These are phyloP conservation scores for Rosa rugosa DNA, from an alignment of 306 rosid species.

Conservation along the genomic window DNA sequence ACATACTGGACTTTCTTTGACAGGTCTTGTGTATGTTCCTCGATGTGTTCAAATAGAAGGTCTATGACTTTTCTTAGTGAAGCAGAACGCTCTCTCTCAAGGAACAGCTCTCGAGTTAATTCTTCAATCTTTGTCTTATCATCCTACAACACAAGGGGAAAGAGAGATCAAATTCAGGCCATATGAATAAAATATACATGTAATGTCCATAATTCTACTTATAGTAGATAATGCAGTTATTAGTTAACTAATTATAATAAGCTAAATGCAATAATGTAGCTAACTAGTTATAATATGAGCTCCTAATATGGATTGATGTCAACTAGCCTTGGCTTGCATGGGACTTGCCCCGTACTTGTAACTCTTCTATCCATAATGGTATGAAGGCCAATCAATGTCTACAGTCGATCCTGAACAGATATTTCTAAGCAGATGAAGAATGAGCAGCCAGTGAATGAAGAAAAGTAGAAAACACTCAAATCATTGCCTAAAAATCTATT, in stretches of 20 bases:
- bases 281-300: neutral
- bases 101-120: conserved; percentile 28
- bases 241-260: neutral
- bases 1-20: conserved; percentile 23
- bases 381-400: neutral
- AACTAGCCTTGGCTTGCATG: neutral
- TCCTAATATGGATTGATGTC: neutral
- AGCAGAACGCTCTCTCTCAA: conserved; percentile 39
- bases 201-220: neutral
- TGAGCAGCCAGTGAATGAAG: neutral
- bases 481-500: neutral
- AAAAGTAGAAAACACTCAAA: neutral
- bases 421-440: neutral
- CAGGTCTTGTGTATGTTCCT: conserved; percentile 36
- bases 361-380: neutral
- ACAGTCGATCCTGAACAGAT: neutral
- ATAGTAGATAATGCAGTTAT: neutral
- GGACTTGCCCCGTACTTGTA: neutral
- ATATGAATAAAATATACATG: neutral
- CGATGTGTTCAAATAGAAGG: conserved; percentile 30
- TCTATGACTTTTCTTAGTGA: conserved; percentile 37
- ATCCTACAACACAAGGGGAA: conserved; percentile 10
- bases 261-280: neutral
- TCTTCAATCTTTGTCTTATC: conserved; percentile 32
- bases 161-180: neutral